Base-by-base conservation (phyloP, 2,329 filamentous ascomycete species). In the Diplocarpon rosae region DNA sequence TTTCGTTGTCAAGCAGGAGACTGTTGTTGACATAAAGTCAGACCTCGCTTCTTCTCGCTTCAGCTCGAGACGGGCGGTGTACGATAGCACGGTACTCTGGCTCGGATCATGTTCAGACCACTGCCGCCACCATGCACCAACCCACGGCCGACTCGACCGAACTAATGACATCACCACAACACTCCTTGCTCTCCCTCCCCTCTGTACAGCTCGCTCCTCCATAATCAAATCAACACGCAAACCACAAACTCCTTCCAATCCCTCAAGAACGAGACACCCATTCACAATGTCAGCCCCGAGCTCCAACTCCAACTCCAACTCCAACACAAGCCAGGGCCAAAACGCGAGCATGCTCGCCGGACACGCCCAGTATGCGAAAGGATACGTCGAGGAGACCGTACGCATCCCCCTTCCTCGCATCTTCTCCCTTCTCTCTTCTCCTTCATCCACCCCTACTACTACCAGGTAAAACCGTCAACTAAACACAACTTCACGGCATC, bases 321-420 rank as follows among this genome's bases (percentile, higher is more conserved):
- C 30, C 30, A 32, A 32, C 9, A 32, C 11, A 32, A 9, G 11
- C 11, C 30, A 24, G 7, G 14, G 45, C 24, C 62, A 64, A 50
- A 44, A 57, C 37, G 74, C 79, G 15, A 71, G 78, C 36, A 76
- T 85, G 51, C 58, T 84, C 35, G 68, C 71, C 47, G 71, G 73
- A 34, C 81, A 85, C 59, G 78, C 70, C 28, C 75, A 83, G 57
- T 85, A 83, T 56, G 70, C 76, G 56, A 85, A 84, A 57, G 81
- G 80, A 42, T 76, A 76, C 6, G 72, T 76, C 44, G 77, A 82
- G 66, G 81, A 57, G 37, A 55, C 52, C 16, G 47, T 49, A 47
- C 6, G 38, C 37, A 2, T 35, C 4, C 15, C 20, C 15, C 36
- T 24, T 13, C 32, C n/a, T n/a, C n/a, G n/a, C n/a, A n/a, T 17